These are phyloP conservation scores for Phyllostachys edulis DNA, from an alignment of 176 grass and related monocot genomes.

Conservation along the genomic window DNA sequence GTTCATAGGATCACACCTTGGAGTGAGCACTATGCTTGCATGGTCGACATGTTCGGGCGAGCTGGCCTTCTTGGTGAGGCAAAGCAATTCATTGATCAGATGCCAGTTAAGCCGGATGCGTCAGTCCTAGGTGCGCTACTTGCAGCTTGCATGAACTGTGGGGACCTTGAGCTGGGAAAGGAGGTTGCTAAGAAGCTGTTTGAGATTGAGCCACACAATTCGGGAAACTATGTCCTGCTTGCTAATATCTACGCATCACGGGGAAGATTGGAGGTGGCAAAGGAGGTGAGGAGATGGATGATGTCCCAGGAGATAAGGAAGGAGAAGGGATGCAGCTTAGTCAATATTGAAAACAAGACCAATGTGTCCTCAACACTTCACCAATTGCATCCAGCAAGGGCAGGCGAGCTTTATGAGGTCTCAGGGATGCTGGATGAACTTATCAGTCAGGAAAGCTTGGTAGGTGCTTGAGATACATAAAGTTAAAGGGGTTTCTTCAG, in stretches of 20 bases:
- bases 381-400: background rate
- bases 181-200: constrained; percentile 46
- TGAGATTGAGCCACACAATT: constrained; percentile 48
- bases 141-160: constrained; percentile 36
- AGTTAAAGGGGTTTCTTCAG: background rate
- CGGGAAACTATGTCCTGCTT: constrained; percentile 61
- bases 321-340: constrained; percentile 42
- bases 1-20: constrained; percentile 42
- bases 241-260: constrained; percentile 43
- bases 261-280: constrained; percentile 56
- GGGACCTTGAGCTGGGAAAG: constrained; percentile 42
- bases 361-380: background rate
- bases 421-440: background rate
- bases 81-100: constrained; percentile 42
- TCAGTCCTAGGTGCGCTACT: constrained; percentile 52
- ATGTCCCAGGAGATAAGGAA: constrained; percentile 47
- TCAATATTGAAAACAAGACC: constrained; percentile 27
- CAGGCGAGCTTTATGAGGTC: background rate
- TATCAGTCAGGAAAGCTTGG: background rate
- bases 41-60: constrained; percentile 60
- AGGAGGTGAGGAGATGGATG: constrained; percentile 55
- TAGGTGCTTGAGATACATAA: background rate
- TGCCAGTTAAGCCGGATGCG: constrained; percentile 38
- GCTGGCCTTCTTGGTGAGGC: constrained; percentile 51
- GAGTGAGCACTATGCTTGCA: constrained; percentile 53